A percentile compares a stretch with the other conserved stretches of the same genome.
Conservation (phyloP, 108 stramenopile species). For the Pseudonitzschia pungens region DNA sequence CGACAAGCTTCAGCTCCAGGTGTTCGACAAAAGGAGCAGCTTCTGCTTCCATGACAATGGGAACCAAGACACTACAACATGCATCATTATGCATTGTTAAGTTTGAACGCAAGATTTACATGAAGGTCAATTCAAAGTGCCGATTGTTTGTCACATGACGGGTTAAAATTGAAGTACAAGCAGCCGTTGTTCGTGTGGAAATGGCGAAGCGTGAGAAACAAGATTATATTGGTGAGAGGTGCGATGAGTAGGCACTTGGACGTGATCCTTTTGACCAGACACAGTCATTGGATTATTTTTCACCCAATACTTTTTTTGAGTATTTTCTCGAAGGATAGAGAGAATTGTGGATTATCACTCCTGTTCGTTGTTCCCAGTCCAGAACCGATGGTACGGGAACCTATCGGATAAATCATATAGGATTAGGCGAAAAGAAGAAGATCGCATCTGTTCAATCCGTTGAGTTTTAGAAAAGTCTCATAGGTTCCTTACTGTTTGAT, state of each 20-base stretch:
- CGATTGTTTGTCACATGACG: not conserved
- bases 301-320: too few relatives aligned
- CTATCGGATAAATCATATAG: too few relatives aligned
- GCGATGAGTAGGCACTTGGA: not conserved
- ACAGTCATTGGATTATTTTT: too few relatives aligned
- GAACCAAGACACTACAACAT: slow-evolving; percentile 62
- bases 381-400: too few relatives aligned
- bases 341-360: too few relatives aligned
- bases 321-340: too few relatives aligned
- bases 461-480: not conserved
- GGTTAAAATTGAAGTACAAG: not conserved
- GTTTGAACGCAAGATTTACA: too few relatives aligned
- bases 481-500: slow-evolving; percentile 16
- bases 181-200: not conserved
- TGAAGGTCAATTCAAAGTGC: not conserved
- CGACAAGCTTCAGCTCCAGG: slow-evolving; percentile 56
- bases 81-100: not conserved
- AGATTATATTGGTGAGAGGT: not conserved
- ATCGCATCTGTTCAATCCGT: not conserved
- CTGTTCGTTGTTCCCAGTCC: too few relatives aligned
- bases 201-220: not conserved
- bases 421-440: not conserved
- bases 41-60: slow-evolving; percentile 95
- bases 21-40: slow-evolving; percentile 86
- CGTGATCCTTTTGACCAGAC: not conserved